Base-by-base conservation (phyloP, 768 basidiomycete species). In the Boletus sensibilis region DNA sequence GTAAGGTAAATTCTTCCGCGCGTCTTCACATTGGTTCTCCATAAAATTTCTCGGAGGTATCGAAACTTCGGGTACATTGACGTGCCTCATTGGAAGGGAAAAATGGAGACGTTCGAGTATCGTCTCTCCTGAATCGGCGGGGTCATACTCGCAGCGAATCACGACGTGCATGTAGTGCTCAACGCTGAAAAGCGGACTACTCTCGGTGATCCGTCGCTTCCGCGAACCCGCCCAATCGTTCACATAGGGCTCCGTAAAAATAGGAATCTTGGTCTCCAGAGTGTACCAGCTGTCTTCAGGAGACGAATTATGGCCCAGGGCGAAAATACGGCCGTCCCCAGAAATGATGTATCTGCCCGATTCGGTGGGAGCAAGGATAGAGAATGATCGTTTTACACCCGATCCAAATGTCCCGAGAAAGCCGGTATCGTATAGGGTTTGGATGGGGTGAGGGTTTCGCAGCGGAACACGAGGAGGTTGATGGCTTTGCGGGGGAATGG, bases 391-490 rank as follows among this genome's bases (percentile, higher is more conserved):
- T 41, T 68, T 53, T 76, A 73, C 23, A 56, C 63, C 57, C 53
- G 68, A 39, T 64, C 29, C 50, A 10, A 66, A 56, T 29, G 64
- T 55, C 20, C 67, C 57, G 50, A 73, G 71, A 39, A 83, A 67
- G 29, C 78, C 79, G 59, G 78, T 69, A 31, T 78, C 73, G 55
- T 79, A 79, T 29, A 90, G 68, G 1, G 71, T 57, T n/a, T 68
- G 68, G 14, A 80, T 58, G 6, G 82, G 75, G 58, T 90, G 84
- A 1, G 83, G 74, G 38, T 77, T 68, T 14, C 76, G 79, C 23
- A 94, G 76, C 2, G 85, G 82, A 34, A 75, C 57, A 43, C 76
- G 72, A 7, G 90, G 91, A 23, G 90, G 90, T 59, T 94, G 91
- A 45, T 75, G 63, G 12, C 74, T 67, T 42, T 68, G 58, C 10